A percentile compares a stretch with the other conserved stretches of the same genome.
Evolutionary conservation across 2,329 filamentous ascomycete species (phyloP).

Genomic region (Diplocarpon mali): DNA sequence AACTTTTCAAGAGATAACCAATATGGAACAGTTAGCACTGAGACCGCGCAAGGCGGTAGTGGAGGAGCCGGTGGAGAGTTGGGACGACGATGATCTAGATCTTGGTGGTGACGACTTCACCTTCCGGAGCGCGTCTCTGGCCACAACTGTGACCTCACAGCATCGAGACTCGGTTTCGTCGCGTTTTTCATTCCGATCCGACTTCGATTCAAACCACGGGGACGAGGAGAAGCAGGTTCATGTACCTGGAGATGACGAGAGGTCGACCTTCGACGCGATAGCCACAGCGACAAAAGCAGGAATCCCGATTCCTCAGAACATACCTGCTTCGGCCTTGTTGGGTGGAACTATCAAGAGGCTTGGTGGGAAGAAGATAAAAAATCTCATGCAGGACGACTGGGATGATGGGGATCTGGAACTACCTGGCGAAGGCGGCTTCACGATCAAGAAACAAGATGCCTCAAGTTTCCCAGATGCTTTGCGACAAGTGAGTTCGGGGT

Average conservation of each 20-base stretch:
- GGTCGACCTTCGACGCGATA: conserved; percentile 75
- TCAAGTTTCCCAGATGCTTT: conserved; percentile 56
- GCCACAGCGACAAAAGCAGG: conserved; percentile 78
- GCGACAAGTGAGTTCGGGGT: conserved; percentile 45
- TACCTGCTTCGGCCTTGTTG: conserved; percentile 79
- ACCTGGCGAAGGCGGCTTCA: conserved; percentile 46
- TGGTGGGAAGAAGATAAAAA: conserved; percentile 62
- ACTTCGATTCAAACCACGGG: conserved; percentile 62
- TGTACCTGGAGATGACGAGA: conserved; percentile 74
- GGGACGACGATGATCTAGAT: conserved; percentile 68
- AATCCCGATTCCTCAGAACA: conserved; percentile 78
- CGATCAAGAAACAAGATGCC: conserved; percentile 52
- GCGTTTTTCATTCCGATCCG: conserved; percentile 70
- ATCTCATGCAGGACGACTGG: conserved; percentile 67
- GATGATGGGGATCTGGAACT: conserved; percentile 69
- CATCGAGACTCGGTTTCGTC: conserved; percentile 73
- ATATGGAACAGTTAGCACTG: conserved; percentile 26
- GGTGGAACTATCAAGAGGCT: conserved; percentile 90
- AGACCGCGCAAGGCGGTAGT: conserved; percentile 29
- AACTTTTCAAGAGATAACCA: not conserved
- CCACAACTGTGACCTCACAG: conserved; percentile 37
- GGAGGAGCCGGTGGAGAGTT: conserved; percentile 58
- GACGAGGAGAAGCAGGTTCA: conserved; percentile 86
- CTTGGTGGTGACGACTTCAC: conserved; percentile 57
- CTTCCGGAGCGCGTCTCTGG: conserved; percentile 37